phyloP scores from a whole-genome alignment of 1,139 yeast species.

The Petasospora rhodanensis region DNA sequence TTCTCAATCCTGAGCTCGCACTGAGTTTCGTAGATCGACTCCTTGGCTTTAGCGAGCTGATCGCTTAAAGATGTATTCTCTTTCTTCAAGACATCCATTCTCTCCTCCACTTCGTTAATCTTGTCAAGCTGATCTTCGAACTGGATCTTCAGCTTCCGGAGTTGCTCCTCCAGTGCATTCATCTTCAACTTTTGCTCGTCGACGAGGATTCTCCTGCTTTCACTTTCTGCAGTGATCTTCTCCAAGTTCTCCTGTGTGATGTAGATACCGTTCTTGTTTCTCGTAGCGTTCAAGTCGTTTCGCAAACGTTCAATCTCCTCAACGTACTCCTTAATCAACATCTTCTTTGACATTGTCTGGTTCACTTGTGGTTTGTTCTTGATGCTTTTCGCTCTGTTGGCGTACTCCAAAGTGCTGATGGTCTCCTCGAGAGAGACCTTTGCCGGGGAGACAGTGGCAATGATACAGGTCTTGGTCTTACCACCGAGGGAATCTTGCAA shows the following conservation, averaged over 20 bases:
- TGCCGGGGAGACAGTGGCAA: slow-evolving; percentile 79
- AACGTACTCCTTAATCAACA: slow-evolving; percentile 45
- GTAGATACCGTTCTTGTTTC: slow-evolving; percentile 64
- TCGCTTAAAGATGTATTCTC: slow-evolving; percentile 28
- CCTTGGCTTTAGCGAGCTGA: slow-evolving; percentile 28
- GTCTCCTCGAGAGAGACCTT: slow-evolving; percentile 72
- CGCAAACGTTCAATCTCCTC: slow-evolving; percentile 55
- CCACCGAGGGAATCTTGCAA: slow-evolving; percentile 68
- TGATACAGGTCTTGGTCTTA: slow-evolving; percentile 57
- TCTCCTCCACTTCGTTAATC: slow-evolving; percentile 21
- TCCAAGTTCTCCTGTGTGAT: slow-evolving; percentile 50
- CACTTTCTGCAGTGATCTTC: slow-evolving; percentile 42
- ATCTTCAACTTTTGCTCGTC: slow-evolving; percentile 45
- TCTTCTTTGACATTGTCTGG: slow-evolving; percentile 46
- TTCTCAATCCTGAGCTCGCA: slow-evolving; percentile 21
- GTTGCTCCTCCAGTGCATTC: slow-evolving; percentile 40
- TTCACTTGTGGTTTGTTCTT: slow-evolving; percentile 69
- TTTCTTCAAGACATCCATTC: slow-evolving; percentile 32
- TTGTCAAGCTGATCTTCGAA: slow-evolving; percentile 28
- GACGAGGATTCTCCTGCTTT: slow-evolving; percentile 39
- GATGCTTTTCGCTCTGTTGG: slow-evolving; percentile 74
- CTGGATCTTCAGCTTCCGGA: slow-evolving; percentile 30
- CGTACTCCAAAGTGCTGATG: slow-evolving; percentile 77
- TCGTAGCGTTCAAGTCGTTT: slow-evolving; percentile 56
- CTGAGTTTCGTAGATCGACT: slow-evolving; percentile 18